Base-by-base conservation (phyloP, 179 eudicot species). In the Silene coronaria region DNA sequence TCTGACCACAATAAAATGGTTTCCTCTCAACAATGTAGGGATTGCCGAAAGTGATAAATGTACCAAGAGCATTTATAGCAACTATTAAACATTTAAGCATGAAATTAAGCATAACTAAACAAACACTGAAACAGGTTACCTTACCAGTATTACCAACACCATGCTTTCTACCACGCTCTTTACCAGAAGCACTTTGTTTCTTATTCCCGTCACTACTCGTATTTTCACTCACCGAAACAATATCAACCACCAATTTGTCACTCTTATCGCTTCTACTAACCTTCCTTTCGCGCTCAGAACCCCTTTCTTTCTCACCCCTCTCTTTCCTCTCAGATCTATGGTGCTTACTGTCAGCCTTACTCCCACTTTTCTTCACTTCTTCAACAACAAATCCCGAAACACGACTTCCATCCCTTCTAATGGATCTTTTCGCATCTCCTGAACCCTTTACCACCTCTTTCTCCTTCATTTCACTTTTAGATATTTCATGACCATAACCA, bases 281-380 rank as follows among this genome's bases (percentile, higher is more conserved):
- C 82, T 83, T 87, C 79, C 84, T 91, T 68, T 85, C 95, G 66
- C 80, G 86, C 70, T 89, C 93, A 2, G 58, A 74, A 3, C 78
- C 85, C 55, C 87, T 87, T 3, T 88, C 92, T 76, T 85, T 89
- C n/a, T 89, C 96, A 80, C 84, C 75, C 64, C 80, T 77, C 67
- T 86, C 89, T 76, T 85, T 90, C 77, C 83, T 88, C 26, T 93
- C 98, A 27, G 88, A 85, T 82, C 88, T 85, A 73, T 92, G 84
- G 24, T 79, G 79, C 85, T 84, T 93, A 5, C 86, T 78, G 24
- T 93, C 98, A 27, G 75, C 80, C 77, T 81, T 85, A 62, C 86
- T 75, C 55, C 82, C 83, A 82, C 84, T 85, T 77, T 72, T 89
- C 79, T 79, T 82, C 71, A 82, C 90, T 64, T 87, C 91, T 36